Percentiles rank a stretch among this genome's conserved stretches.
phyloP scores from a whole-genome alignment of 2,329 filamentous ascomycete species.

The Microcyclospora tardicrescens region DNA sequence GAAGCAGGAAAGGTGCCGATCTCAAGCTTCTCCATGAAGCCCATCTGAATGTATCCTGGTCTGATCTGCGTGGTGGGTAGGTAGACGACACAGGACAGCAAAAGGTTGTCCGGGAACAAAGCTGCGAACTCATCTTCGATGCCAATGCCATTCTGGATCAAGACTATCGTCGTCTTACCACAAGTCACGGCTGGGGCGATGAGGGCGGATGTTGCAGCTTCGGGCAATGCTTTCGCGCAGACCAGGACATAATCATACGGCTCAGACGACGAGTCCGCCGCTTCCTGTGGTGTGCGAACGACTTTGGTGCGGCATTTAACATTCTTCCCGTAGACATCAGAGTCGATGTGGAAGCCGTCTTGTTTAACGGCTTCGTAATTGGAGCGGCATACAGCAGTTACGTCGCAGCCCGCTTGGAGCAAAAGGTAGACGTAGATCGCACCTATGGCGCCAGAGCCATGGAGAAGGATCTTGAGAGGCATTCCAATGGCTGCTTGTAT shows the following conservation, averaged over 20 bases:
- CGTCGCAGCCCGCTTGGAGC: constrained; percentile 23
- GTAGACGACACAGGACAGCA: constrained; percentile 45
- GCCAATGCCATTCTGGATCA: constrained; percentile 49
- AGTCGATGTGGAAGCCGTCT: constrained; percentile 31
- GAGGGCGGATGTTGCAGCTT: constrained; percentile 20
- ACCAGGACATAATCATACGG: constrained; percentile 38
- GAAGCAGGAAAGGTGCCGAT: constrained; percentile 37
- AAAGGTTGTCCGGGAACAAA: constrained; percentile 38
- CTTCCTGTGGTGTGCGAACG: constrained; percentile 25
- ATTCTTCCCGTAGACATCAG: constrained; percentile 23
- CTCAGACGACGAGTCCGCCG: constrained; percentile 10
- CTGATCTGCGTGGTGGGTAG: constrained; percentile 38
- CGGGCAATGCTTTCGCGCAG: constrained; percentile 34
- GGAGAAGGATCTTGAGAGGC: constrained; percentile 26
- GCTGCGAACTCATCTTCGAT: constrained; percentile 44
- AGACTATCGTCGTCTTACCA: constrained; percentile 39
- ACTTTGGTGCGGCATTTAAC: constrained; percentile 25
- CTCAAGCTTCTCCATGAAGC: constrained; percentile 35
- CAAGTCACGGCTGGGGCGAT: constrained; percentile 29
- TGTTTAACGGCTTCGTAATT: constrained; percentile 31
- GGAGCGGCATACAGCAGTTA: constrained; percentile 34
- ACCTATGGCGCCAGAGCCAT: constrained; percentile 32
- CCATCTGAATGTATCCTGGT: constrained; percentile 36
- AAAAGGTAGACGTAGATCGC: constrained; percentile 31
- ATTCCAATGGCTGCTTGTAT: not conserved